Conservation (phyloP, 768 basidiomycete species). For the Lactarius trivialis region DNA sequence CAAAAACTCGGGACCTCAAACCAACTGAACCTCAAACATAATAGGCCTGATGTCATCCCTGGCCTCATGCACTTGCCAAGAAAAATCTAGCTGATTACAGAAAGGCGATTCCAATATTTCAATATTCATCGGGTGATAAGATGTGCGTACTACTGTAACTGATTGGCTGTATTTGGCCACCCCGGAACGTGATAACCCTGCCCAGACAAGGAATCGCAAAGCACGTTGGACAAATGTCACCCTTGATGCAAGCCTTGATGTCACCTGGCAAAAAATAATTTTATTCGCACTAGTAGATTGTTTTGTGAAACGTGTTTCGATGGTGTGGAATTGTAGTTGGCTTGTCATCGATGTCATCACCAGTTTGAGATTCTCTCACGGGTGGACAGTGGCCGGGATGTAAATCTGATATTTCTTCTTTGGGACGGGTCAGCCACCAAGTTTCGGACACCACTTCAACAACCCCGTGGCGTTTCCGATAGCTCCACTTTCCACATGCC, state of each 20-base stretch:
- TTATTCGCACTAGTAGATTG: background rate
- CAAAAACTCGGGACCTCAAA: background rate
- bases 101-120: background rate
- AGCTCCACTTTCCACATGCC: background rate
- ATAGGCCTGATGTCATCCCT: background rate
- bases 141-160: background rate
- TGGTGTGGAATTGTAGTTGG: background rate
- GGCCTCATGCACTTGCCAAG: background rate
- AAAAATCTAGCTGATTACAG: background rate
- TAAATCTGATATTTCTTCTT: background rate
- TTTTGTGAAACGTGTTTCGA: background rate
- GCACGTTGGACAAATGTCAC: background rate
- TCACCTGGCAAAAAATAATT: background rate
- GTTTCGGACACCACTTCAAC: background rate
- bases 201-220: background rate
- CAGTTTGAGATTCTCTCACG: background rate
- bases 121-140: background rate
- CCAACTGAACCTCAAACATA: background rate
- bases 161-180: background rate
- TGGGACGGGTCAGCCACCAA: background rate
- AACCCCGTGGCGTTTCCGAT: background rate
- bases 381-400: background rate
- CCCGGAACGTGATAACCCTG: background rate
- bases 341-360: no score
- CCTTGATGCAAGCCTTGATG: no score